These are phyloP conservation scores for Tanacetum coccineum DNA, from an alignment of 129 eudicot species.

Conservation along the genomic window DNA sequence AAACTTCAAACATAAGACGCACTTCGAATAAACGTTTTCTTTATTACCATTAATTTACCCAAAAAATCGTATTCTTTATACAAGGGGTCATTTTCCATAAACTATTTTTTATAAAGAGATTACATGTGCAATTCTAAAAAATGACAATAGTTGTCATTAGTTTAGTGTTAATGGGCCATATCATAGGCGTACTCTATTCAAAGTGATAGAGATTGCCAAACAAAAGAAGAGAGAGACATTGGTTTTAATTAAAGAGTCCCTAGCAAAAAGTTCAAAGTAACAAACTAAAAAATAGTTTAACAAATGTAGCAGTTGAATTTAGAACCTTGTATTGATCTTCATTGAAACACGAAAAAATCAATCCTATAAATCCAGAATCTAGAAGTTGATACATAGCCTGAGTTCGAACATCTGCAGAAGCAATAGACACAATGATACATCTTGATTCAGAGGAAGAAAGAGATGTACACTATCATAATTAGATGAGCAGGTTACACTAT, in stretches of 20 bases:
- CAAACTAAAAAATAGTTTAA: slow-evolving; percentile 1
- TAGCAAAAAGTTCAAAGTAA: neutral
- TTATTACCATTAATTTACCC: no score
- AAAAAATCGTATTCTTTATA: no score
- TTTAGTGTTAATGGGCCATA: no score
- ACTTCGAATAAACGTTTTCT: neutral
- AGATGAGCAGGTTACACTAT: slow-evolving; percentile 15
- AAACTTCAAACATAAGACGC: neutral
- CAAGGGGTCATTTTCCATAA: slow-evolving; percentile 9
- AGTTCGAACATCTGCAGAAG: slow-evolving; percentile 89
- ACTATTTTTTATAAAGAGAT: neutral
- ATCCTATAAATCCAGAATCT: slow-evolving; percentile 95
- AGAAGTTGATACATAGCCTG: slow-evolving; percentile 99
- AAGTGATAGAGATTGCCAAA: neutral
- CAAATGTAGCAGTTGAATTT: neutral
- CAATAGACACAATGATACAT: slow-evolving; percentile 9
- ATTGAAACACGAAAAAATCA: slow-evolving; percentile 97
- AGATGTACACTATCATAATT: neutral
- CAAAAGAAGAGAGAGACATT: neutral
- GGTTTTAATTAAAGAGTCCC: slow-evolving; percentile 1
- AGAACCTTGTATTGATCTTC: slow-evolving; percentile 89
- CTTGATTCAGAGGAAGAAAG: neutral
- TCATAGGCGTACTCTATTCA: neutral
- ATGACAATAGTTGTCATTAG: no score
- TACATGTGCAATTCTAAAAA: no score